Conservation (phyloP, 176 grass and related monocot genomes). For the Zizania latifolia region DNA sequence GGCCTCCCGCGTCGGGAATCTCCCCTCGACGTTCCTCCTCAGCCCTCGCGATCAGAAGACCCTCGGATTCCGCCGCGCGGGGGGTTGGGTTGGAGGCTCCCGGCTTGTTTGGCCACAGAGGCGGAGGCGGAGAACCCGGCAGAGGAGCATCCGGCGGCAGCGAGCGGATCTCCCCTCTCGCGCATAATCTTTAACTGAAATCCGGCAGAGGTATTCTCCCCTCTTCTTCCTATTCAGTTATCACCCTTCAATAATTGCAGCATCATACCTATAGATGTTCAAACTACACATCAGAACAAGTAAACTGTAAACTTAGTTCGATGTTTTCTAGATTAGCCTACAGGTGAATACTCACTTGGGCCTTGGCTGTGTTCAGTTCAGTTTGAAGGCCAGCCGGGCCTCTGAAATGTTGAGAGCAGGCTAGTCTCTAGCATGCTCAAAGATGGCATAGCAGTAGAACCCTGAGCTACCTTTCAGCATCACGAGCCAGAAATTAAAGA, state of each 20-base stretch:
- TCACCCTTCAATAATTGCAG: too few species aligned
- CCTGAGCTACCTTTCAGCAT: conserved; percentile 63
- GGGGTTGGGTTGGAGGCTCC: not conserved
- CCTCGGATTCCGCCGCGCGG: not conserved
- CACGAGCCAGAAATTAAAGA: conserved; percentile 38
- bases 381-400: conserved; percentile 51
- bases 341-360: conserved; percentile 39
- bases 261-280: too few species aligned
- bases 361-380: conserved; percentile 19
- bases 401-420: conserved; percentile 40
- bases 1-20: not conserved
- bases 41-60: not conserved
- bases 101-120: not conserved
- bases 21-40: not conserved
- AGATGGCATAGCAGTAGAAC: conserved; percentile 70
- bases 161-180: too few species aligned
- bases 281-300: too few species aligned
- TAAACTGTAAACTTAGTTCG: too few species aligned
- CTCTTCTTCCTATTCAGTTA: too few species aligned
- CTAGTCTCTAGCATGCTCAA: conserved; percentile 38
- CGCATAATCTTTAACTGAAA: too few species aligned
- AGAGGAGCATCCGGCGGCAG: too few species aligned
- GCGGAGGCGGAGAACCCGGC: too few species aligned
- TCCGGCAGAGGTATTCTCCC: too few species aligned
- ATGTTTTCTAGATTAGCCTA: not conserved